A percentile compares a stretch with the other conserved stretches of the same genome.
Conservation (phyloP, 306 rosid species). For the Ziziphus jujuba region DNA sequence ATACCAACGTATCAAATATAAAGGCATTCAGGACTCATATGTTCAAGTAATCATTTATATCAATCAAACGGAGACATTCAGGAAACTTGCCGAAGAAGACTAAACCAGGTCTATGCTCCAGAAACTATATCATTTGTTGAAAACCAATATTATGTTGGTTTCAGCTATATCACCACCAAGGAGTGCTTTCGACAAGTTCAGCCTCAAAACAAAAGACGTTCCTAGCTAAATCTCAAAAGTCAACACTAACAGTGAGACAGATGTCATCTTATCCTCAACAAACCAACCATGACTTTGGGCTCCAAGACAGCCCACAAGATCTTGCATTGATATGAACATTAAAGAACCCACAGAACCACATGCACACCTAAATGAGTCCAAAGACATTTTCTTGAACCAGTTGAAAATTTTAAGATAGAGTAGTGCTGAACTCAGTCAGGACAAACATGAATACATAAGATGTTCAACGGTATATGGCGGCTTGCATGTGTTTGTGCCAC, state of each 20-base stretch:
- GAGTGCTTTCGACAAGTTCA: background rate
- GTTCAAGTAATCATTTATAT: background rate
- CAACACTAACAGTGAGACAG: background rate
- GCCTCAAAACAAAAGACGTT: background rate
- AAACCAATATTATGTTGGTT: background rate
- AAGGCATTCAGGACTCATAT: background rate
- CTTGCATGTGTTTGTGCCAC: background rate
- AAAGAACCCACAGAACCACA: background rate
- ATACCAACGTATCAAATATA: background rate
- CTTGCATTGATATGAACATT: background rate
- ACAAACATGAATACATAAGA: background rate
- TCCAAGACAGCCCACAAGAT: background rate
- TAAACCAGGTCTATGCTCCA: constrained; percentile 14
- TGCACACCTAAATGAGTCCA: background rate
- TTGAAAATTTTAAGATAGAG: background rate
- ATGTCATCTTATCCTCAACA: background rate
- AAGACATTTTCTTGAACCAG: background rate
- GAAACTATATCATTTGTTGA: background rate
- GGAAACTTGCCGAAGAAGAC: background rate
- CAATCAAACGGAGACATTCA: background rate
- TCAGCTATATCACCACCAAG: background rate
- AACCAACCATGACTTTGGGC: background rate
- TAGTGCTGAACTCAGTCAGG: background rate
- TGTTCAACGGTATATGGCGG: background rate
- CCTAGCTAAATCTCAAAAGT: background rate